Percentiles rank a stretch among this genome's conserved stretches.
Evolutionary conservation across 2,329 filamentous ascomycete genomes (phyloP).

Genomic region (Penicillium sp.): DNA sequence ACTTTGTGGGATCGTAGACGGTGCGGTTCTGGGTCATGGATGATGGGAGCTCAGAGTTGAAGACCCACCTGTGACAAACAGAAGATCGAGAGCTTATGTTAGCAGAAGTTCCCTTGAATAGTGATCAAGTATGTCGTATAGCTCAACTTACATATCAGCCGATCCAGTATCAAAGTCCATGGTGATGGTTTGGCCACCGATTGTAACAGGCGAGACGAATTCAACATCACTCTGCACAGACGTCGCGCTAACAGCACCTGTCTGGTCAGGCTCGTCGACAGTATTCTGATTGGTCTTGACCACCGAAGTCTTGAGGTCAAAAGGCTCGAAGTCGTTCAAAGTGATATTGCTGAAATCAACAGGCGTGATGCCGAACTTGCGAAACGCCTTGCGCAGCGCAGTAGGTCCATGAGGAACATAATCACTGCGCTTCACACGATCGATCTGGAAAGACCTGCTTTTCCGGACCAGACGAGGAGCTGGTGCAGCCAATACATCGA

Average conservation of each 20-base stretch:
- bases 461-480: constrained; percentile 29
- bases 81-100: neutral
- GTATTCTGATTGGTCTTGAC: constrained; percentile 23
- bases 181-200: constrained; percentile 70
- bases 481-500: constrained; percentile 40
- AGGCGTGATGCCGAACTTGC: constrained; percentile 65
- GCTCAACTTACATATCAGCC: constrained; percentile 63
- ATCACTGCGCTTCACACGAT: constrained; percentile 59
- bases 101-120: too few relatives aligned
- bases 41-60: constrained; percentile 62
- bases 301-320: constrained; percentile 33
- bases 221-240: constrained; percentile 68
- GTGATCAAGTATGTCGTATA: neutral
- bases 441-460: constrained; percentile 62
- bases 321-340: constrained; percentile 40
- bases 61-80: constrained; percentile 61
- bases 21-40: constrained; percentile 55
- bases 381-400: constrained; percentile 67
- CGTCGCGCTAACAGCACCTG: constrained; percentile 66
- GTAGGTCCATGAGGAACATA: constrained; percentile 62
- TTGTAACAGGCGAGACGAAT: constrained; percentile 70
- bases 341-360: constrained; percentile 45
- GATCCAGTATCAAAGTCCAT: constrained; percentile 78
- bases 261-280: constrained; percentile 34
- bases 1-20: constrained; percentile 58